Conservation (phyloP, 2,329 filamentous ascomycete genomes). For the Colletotrichum lupini region DNA sequence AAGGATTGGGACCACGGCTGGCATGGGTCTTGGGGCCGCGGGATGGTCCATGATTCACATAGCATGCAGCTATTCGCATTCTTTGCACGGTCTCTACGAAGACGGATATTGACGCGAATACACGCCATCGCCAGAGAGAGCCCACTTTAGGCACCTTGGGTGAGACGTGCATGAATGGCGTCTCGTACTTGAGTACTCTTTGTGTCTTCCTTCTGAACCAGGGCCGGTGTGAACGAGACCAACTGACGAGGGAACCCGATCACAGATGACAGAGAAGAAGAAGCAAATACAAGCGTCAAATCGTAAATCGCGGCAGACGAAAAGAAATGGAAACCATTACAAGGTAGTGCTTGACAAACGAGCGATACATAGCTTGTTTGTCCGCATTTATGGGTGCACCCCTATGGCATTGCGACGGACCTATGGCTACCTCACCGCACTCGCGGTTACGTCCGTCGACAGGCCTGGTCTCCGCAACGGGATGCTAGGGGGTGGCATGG, state of each 20-base stretch:
- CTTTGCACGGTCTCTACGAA: not conserved
- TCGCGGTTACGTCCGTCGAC: slow-evolving; percentile 4
- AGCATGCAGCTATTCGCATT: not conserved
- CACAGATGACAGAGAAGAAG: not conserved
- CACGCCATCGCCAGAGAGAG: not conserved
- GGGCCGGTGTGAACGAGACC: not conserved
- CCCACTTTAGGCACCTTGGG: not conserved
- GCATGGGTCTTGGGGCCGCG: slow-evolving; percentile 1
- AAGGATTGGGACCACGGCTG: not conserved
- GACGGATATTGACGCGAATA: not conserved
- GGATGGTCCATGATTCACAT: not conserved
- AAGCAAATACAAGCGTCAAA: not conserved
- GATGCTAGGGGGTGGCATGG: slow-evolving; percentile 1
- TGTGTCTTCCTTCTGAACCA: not conserved
- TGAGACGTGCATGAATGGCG: not conserved
- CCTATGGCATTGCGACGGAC: not conserved
- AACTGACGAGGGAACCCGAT: not conserved
- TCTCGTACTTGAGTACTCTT: not conserved
- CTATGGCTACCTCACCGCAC: not conserved
- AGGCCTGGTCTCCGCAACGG: not conserved
- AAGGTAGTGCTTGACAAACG: not conserved
- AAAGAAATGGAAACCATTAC: not conserved
- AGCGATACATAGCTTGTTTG: not conserved
- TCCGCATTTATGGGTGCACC: not conserved
- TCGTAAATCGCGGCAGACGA: not conserved